Percentiles rank a stretch among this genome's conserved stretches.
phyloP scores from a whole-genome alignment of 306 rosid species.

The Cicer cuneatum region DNA sequence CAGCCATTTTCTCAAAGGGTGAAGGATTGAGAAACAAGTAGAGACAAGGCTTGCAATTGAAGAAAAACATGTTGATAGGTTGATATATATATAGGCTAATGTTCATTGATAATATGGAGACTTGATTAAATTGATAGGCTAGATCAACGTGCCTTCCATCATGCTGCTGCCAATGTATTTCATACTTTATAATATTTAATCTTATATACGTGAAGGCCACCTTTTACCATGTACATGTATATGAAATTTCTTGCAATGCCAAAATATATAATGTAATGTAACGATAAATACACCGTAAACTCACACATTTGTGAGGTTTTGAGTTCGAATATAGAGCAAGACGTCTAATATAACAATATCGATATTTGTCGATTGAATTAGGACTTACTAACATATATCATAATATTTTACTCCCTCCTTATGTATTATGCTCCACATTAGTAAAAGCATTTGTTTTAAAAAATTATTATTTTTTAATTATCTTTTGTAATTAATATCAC shows the following conservation, averaged over 20 bases:
- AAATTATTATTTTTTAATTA: too few relatives aligned
- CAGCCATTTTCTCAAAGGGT: constrained; percentile 58
- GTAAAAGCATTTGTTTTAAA: too few relatives aligned
- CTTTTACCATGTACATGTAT: constrained; percentile 8
- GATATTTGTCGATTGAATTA: too few relatives aligned
- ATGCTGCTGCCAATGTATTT: constrained; percentile 51
- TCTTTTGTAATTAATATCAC: too few relatives aligned
- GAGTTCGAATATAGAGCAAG: too few relatives aligned
- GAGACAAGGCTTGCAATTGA: constrained; percentile 27
- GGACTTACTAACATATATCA: too few relatives aligned
- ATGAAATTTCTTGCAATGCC: background rate
- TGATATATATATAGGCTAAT: constrained; percentile 42
- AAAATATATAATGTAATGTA: background rate
- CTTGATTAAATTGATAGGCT: background rate
- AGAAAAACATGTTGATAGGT: constrained; percentile 37
- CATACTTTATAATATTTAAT: constrained; percentile 15
- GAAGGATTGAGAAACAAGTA: constrained; percentile 24
- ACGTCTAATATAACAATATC: too few relatives aligned
- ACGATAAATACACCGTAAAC: too few relatives aligned
- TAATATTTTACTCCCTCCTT: too few relatives aligned
- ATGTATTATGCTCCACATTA: too few relatives aligned
- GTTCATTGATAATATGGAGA: background rate
- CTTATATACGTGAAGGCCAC: constrained; percentile 66
- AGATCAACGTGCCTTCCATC: constrained; percentile 64
- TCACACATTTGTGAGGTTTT: too few relatives aligned